These are phyloP conservation scores for Alternaria postmessia DNA, from an alignment of 2,329 filamentous ascomycete species.

Conservation along the genomic window DNA sequence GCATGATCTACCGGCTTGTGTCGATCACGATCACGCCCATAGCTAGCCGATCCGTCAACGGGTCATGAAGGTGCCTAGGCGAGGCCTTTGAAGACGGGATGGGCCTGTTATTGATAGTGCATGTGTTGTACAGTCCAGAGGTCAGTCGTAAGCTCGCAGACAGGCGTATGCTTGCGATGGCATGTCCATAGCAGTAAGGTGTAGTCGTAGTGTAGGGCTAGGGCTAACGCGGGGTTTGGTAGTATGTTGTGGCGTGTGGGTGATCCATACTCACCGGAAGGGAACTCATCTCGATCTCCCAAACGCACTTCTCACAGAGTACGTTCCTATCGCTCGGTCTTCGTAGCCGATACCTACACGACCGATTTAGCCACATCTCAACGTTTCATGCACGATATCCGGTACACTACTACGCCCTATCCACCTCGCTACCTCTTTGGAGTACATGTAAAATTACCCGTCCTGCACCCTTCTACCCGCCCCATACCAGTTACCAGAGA, in stretches of 20 bases:
- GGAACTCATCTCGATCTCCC: conserved; percentile 1
- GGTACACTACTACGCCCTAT: background rate
- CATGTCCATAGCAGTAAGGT: background rate
- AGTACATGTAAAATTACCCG: background rate
- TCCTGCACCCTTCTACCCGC: conserved; percentile 1
- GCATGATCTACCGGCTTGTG: conserved; percentile 3
- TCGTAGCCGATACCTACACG: background rate
- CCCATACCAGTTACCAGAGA: background rate
- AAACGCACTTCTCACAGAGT: background rate
- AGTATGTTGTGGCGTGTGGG: background rate
- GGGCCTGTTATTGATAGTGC: background rate
- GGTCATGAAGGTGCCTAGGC: background rate
- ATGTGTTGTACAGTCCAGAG: background rate
- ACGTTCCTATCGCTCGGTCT: background rate
- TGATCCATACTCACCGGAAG: background rate
- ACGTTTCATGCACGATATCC: background rate
- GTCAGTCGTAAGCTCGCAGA: background rate
- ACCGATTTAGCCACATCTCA: background rate
- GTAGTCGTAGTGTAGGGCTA: background rate
- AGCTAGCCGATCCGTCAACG: background rate
- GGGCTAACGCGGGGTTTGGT: background rate
- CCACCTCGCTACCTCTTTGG: background rate
- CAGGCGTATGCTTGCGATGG: conserved; percentile 1
- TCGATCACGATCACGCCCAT: conserved; percentile 1
- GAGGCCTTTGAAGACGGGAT: background rate